Evolutionary conservation across 352 stramenopile genomes (phyloP).

Genomic region (Phytophthora pisi): DNA sequence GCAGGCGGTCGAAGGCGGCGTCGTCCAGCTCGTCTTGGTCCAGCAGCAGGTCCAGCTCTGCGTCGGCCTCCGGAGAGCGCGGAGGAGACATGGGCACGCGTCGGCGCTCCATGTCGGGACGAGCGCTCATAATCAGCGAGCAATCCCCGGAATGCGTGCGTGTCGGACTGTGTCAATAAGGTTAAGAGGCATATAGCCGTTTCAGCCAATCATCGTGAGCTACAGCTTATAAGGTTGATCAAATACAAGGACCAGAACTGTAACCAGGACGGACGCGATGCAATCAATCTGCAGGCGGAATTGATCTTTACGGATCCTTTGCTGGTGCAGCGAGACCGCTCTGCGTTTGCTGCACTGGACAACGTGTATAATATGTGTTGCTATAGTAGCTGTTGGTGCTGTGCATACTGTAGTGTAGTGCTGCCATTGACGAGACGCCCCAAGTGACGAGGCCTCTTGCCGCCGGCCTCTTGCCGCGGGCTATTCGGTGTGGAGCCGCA

Average conservation of each 20-base stretch:
- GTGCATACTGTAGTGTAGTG: neutral
- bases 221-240: neutral
- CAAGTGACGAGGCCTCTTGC: neutral
- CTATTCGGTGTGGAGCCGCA: neutral
- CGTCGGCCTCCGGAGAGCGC: conserved; percentile 21
- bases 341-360: too few relatives aligned
- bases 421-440: neutral
- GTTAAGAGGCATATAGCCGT: neutral
- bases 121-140: conserved; percentile 32
- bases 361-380: too few relatives aligned
- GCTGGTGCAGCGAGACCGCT: too few relatives aligned
- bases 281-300: too few relatives aligned
- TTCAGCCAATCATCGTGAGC: neutral
- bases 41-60: conserved; percentile 30
- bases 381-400: too few relatives aligned
- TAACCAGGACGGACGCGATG: too few relatives aligned
- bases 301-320: too few relatives aligned
- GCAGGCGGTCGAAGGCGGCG: conserved; percentile 25
- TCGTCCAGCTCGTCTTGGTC: conserved; percentile 26
- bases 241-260: neutral
- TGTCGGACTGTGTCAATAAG: neutral
- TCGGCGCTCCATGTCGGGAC: conserved; percentile 36
- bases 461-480: neutral
- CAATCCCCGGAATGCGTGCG: conserved; percentile 15
- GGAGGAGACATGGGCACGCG: conserved; percentile 15